These are phyloP conservation scores for Hanseniaspora opuntiae DNA, from an alignment of 805 yeast species.

Conservation along the genomic window DNA sequence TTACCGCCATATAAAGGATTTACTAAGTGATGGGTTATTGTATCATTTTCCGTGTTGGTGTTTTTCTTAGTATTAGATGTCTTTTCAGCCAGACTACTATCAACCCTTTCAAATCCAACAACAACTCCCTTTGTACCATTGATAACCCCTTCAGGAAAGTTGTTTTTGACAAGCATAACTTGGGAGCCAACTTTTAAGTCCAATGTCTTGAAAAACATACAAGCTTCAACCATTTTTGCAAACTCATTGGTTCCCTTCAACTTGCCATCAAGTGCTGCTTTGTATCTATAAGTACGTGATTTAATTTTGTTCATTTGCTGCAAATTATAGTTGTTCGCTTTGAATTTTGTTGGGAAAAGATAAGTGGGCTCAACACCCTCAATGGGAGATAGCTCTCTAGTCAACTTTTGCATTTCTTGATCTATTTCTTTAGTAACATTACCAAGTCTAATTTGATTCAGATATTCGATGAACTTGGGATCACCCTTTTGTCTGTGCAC, in stretches of 20 bases:
- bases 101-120: constrained; percentile 31
- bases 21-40: not conserved
- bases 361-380: constrained; percentile 64
- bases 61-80: not conserved
- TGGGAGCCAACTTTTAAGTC: constrained; percentile 59
- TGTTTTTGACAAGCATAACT: constrained; percentile 68
- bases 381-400: constrained; percentile 35
- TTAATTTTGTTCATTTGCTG: constrained; percentile 34
- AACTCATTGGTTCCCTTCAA: constrained; percentile 23
- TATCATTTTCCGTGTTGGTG: not conserved
- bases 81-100: not conserved
- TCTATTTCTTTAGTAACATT: constrained; percentile 37
- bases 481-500: constrained; percentile 73
- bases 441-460: constrained; percentile 62
- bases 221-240: constrained; percentile 28
- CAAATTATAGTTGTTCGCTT: constrained; percentile 55
- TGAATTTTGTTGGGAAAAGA: constrained; percentile 58
- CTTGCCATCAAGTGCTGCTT: constrained; percentile 44
- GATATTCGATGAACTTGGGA: constrained; percentile 52
- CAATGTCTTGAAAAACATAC: constrained; percentile 43
- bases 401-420: constrained; percentile 36
- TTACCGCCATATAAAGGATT: no score
- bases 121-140: constrained; percentile 70
- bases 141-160: constrained; percentile 51
- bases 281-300: constrained; percentile 32